Conservation (phyloP, 345 rosid species). For the Lepidium didymum region DNA sequence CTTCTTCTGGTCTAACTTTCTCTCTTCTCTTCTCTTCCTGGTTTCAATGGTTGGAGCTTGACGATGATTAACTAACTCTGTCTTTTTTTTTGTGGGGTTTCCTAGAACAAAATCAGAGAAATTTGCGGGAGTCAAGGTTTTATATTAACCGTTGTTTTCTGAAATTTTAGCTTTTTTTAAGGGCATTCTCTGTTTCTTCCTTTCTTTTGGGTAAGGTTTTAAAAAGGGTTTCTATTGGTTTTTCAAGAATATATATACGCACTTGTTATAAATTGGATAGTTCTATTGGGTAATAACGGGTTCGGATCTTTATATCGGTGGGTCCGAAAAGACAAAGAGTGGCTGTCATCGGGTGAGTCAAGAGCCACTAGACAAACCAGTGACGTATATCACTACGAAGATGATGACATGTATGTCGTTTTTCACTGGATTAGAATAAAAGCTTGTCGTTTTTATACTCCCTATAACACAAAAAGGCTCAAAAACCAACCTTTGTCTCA, state of each 20-base stretch:
- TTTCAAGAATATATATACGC: too few species aligned
- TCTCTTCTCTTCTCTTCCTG: slow-evolving; percentile 28
- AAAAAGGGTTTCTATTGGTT: too few species aligned
- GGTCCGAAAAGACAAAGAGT: slow-evolving; percentile 12
- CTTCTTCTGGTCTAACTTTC: slow-evolving; percentile 5
- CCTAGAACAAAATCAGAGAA: slow-evolving; percentile 9
- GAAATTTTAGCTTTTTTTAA: background rate
- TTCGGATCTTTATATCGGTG: background rate
- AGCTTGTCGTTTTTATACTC: background rate
- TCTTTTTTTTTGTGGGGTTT: background rate
- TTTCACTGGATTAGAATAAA: background rate
- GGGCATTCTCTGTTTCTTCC: slow-evolving; percentile 1
- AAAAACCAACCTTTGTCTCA: background rate
- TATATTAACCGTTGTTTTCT: slow-evolving; percentile 14
- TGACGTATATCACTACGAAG: background rate
- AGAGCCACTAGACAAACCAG: slow-evolving; percentile 7
- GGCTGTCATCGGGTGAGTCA: slow-evolving; percentile 10
- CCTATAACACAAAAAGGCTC: background rate
- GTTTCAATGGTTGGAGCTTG: background rate
- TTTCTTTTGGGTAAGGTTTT: background rate
- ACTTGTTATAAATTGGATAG: too few species aligned
- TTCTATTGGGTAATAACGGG: background rate
- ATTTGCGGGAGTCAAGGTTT: background rate
- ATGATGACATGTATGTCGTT: background rate
- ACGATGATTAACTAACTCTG: background rate